phyloP scores from a whole-genome alignment of 2,329 filamentous ascomycete genomes.

The Curvularia lunata region DNA sequence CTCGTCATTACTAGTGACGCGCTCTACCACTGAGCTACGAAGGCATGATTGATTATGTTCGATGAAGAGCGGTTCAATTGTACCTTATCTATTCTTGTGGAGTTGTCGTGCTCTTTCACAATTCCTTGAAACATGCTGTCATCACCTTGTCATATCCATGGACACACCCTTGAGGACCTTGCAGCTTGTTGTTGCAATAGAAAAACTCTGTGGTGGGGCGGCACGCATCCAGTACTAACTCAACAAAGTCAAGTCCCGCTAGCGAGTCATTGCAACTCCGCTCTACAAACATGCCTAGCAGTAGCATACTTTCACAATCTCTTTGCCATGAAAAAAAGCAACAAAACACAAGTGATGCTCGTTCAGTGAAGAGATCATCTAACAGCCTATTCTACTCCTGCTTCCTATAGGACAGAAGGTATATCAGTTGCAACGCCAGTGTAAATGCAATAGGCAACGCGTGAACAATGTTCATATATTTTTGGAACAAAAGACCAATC shows the following conservation, averaged over 20 bases:
- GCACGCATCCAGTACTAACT: background rate
- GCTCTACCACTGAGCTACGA: slow-evolving; percentile 49
- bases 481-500: background rate
- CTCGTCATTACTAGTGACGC: slow-evolving; percentile 51
- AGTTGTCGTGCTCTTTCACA: no score
- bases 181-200: background rate
- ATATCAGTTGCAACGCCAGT: slow-evolving; percentile 6
- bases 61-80: background rate
- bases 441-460: slow-evolving; percentile 9
- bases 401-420: background rate
- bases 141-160: background rate
- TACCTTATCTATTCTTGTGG: no score
- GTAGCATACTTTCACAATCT: no score
- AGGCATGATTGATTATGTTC: slow-evolving; percentile 19
- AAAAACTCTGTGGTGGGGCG: background rate
- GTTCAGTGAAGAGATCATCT: background rate
- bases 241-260: background rate
- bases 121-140: no score
- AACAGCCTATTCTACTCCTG: background rate
- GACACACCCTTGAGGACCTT: background rate
- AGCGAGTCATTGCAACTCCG: background rate
- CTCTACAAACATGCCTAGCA: no score
- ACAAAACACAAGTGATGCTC: background rate
- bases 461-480: slow-evolving; percentile 1
- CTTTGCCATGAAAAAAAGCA: background rate